phyloP scores from a whole-genome alignment of 305 asterid species.

The Rubia peregrina region DNA sequence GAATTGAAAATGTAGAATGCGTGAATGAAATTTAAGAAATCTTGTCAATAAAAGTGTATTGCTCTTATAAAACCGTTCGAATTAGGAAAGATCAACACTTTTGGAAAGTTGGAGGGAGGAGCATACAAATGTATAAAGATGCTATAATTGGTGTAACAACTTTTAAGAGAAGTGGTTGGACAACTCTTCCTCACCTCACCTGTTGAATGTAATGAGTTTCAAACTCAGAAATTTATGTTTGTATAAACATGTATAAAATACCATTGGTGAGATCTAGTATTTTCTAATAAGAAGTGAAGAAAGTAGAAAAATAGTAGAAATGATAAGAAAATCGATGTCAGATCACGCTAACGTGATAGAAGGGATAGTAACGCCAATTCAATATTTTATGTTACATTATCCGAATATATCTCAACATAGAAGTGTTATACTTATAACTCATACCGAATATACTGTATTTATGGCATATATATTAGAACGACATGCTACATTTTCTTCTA shows the following conservation, averaged over 20 bases:
- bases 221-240: not conserved
- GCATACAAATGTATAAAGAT: not conserved
- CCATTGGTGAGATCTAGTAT: not conserved
- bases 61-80: no score
- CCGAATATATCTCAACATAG: not conserved
- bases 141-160: constrained; percentile 16
- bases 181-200: constrained; percentile 14
- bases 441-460: no score
- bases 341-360: no score
- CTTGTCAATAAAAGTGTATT: no score
- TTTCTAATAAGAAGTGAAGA: not conserved
- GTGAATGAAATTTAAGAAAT: no score
- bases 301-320: not conserved
- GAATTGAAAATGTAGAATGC: no score
- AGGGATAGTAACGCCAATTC: not conserved
- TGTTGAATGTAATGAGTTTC: not conserved
- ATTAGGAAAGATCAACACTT: no score
- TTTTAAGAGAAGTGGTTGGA: constrained; percentile 16
- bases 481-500: not conserved
- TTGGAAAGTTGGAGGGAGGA: no score
- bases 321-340: no score
- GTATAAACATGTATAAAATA: not conserved
- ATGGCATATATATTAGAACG: not conserved
- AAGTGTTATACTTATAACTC: not conserved
- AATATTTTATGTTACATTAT: no score